A percentile compares a stretch with the other conserved stretches of the same genome.
phyloP scores from a whole-genome alignment of 495 filamentous ascomycete genomes.

The Physcia stellaris region DNA sequence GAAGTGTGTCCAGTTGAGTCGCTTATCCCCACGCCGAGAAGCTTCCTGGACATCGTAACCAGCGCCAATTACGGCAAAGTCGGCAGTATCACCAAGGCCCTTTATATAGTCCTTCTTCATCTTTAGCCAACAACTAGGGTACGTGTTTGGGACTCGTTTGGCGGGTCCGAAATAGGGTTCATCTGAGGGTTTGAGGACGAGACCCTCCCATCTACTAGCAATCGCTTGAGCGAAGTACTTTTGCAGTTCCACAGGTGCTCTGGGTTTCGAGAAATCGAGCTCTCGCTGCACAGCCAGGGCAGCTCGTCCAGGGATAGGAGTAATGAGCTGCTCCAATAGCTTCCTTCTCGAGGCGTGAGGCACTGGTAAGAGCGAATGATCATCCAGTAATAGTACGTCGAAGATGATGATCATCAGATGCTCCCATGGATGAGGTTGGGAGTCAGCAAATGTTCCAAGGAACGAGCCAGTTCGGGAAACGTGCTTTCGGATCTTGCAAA shows the following conservation, averaged over 20 bases:
- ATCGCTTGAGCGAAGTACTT: constrained; percentile 53
- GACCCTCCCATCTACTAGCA: constrained; percentile 53
- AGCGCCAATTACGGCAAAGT: constrained; percentile 66
- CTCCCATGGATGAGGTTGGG: constrained; percentile 52
- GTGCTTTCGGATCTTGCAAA: constrained; percentile 71
- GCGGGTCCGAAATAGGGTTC: constrained; percentile 58
- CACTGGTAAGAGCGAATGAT: constrained; percentile 45
- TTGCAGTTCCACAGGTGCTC: constrained; percentile 35
- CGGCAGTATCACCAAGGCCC: constrained; percentile 64
- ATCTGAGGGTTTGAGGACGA: constrained; percentile 65
- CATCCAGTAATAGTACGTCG: constrained; percentile 61
- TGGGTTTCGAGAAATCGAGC: constrained; percentile 42
- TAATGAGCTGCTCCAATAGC: constrained; percentile 44
- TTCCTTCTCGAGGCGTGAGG: constrained; percentile 47
- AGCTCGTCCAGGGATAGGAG: constrained; percentile 40
- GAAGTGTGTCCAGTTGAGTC: constrained; percentile 62
- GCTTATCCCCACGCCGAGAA: constrained; percentile 28
- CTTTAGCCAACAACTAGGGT: constrained; percentile 54
- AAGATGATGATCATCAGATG: constrained; percentile 78
- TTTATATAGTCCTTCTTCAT: constrained; percentile 85
- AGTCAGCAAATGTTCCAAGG: constrained; percentile 55
- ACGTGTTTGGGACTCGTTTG: constrained; percentile 15
- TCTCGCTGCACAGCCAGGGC: constrained; percentile 45
- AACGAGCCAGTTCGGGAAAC: constrained; percentile 59
- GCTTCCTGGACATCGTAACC: constrained; percentile 48